These are phyloP conservation scores for Hanseniaspora guilliermondii DNA, from an alignment of 805 yeast genomes.

Conservation along the genomic window DNA sequence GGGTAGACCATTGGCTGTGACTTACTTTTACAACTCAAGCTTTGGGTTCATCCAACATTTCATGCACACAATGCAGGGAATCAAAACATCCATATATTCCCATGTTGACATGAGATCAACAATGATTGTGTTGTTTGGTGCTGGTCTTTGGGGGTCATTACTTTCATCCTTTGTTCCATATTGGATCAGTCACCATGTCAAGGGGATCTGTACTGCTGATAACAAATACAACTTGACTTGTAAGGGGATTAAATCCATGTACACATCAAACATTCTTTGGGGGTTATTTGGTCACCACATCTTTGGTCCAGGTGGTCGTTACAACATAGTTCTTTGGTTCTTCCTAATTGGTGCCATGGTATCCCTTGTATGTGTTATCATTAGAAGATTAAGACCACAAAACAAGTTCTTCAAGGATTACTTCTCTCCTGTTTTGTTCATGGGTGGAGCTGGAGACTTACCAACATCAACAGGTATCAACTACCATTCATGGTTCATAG, in stretches of 20 bases:
- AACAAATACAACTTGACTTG: conserved; percentile 40
- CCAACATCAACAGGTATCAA: conserved; percentile 63
- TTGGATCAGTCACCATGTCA: conserved; percentile 31
- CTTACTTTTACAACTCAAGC: conserved; percentile 40
- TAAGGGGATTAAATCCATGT: conserved; percentile 36
- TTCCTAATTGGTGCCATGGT: conserved; percentile 45
- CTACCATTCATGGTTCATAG: conserved; percentile 42
- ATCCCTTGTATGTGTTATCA: conserved; percentile 32
- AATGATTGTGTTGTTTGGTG: conserved; percentile 39
- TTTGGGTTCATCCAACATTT: conserved; percentile 39
- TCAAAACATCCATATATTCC: conserved; percentile 54
- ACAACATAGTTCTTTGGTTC: conserved; percentile 45
- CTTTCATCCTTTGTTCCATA: conserved; percentile 34
- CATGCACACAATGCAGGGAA: conserved; percentile 37
- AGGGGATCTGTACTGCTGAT: conserved; percentile 32
- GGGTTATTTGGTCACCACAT: conserved; percentile 52
- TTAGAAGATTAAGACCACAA: conserved; percentile 30
- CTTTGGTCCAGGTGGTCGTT: conserved; percentile 37
- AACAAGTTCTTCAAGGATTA: conserved; percentile 28
- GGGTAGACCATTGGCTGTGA: conserved; percentile 48
- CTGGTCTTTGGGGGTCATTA: conserved; percentile 35
- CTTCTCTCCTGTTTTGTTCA: conserved; percentile 54
- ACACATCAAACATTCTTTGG: conserved; percentile 50
- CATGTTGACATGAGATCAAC: conserved; percentile 51
- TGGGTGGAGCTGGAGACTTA: conserved; percentile 39